Evolutionary conservation across 345 rosid species (phyloP), one percentile per base, ranked within the genome.

Genomic region (Pugionium dolabratum): DNA sequence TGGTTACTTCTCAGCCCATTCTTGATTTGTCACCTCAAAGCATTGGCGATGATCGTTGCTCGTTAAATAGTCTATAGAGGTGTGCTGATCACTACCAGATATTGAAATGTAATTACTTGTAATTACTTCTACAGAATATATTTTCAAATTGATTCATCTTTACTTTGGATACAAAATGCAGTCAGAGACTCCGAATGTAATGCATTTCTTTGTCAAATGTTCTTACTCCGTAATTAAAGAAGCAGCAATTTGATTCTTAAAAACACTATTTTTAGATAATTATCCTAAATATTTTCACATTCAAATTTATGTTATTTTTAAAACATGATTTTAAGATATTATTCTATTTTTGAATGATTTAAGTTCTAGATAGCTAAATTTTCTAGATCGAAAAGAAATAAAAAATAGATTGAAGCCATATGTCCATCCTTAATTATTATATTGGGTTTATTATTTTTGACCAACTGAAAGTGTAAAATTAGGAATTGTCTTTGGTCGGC

Each of bases 1-100:
- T 34, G 89, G 85, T 25, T 89, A 72, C 80, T 89, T 91, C 66
- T 78, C 91, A 9, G 83, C 88, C 77, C 97, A 76, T 69, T 67
- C 70, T 52, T 74, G 54, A 64, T 34, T 27, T 70, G 36, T 11
- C 9, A 67, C 29, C 9, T n/a, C 31, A 0, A 54, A 27, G 67
- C 39, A 61, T 50, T 6, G 31, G 34, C 29, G 47, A 4, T 51
- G 57, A 33, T 51, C 29, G 37, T 8, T 3, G 35, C n/a, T 63
- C 3, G 40, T 46, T 43, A 35, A 18, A 18, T 18, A 41, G 53
- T 26, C 9, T 50, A 7, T 55, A 55, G 76, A 41, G 70, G 65
- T 72, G 76, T 64, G 66, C 34, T 64, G 53, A 55, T 63, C 31
- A 55, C 64, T 47, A 33, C 58, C 75, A 35, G 18, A 18, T 18